Evolutionary conservation across 2,329 filamentous ascomycete genomes (phyloP), one percentile per base, ranked within the genome.

Genomic region (Moelleriella libera): DNA sequence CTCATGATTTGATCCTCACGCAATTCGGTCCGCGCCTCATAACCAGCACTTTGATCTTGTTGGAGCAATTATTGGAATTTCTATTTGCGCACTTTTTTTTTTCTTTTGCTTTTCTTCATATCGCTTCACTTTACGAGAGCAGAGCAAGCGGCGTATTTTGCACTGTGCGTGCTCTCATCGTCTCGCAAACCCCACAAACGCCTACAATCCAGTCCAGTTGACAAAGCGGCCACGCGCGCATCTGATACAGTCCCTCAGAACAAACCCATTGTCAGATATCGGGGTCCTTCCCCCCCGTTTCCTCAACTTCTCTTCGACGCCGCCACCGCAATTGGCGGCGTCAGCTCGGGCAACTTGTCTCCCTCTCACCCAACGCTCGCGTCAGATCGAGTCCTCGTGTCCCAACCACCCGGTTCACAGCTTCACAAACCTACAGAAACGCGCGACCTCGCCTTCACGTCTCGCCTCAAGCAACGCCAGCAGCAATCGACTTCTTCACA

Each of bases 391-490:
- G 68, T 67, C 61, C 67, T 47, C 28, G 44, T 70, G 69, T 67
- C 68, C 56, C 64, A 61, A 60, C 62, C 60, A 62, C 65, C 57
- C 48, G 57, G 64, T 53, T 57, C 60, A 44, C 57, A 59, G 54
- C 61, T 61, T 73, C 60, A 74, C 68, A 72, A 76, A 72, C 68
- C 67, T 71, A 65, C 75, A 75, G 72, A 75, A 60, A 64, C 57
- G 64, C 60, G 75, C 71, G 71, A 71, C 58, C 63, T 65, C 57
- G 43, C 43, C 21, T 30, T 37, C 39, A 11, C 65, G 59, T 60
- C 64, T 51, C 53, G 57, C 55, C 57, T 60, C 60, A 66, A 67
- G 63, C 67, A 69, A 68, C 68, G 65, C 61, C 68, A 69, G 65
- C 65, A 50, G 39, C 47, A 41, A 29, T 45, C 37, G 45, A 32